These are phyloP conservation scores for Naganishia kalamii DNA, from an alignment of 768 basidiomycete genomes.

Conservation along the genomic window DNA sequence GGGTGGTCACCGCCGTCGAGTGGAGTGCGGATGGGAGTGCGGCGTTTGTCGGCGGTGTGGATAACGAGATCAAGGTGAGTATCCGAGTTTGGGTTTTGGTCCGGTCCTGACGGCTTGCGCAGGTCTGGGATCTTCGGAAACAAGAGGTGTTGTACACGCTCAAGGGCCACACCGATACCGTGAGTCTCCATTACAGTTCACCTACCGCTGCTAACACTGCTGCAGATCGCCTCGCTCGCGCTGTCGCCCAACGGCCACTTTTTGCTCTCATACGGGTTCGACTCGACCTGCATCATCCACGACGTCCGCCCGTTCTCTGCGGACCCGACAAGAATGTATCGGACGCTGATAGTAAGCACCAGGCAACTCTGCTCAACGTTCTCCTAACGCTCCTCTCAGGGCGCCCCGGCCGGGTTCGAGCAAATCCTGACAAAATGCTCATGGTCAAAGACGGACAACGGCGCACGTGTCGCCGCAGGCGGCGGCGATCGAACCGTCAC, in stretches of 20 bases:
- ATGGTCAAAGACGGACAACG: slow-evolving; percentile 62
- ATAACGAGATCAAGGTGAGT: slow-evolving; percentile 92
- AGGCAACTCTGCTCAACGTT: background rate
- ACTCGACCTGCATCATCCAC: slow-evolving; percentile 80
- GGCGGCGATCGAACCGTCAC: slow-evolving; percentile 50
- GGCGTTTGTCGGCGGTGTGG: slow-evolving; percentile 83
- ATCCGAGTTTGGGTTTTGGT: background rate
- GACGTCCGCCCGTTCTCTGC: slow-evolving; percentile 92
- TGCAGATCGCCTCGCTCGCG: slow-evolving; percentile 70
- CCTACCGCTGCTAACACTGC: background rate
- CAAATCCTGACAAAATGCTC: slow-evolving; percentile 71
- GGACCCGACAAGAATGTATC: slow-evolving; percentile 70
- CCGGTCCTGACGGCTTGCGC: slow-evolving; percentile 17
- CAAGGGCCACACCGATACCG: slow-evolving; percentile 77
- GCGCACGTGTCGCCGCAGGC: slow-evolving; percentile 47
- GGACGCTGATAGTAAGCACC: slow-evolving; percentile 50
- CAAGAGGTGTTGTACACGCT: slow-evolving; percentile 71
- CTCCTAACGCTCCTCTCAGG: slow-evolving; percentile 42
- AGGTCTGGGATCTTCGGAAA: slow-evolving; percentile 89
- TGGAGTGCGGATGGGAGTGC: slow-evolving; percentile 88
- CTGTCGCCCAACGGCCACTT: slow-evolving; percentile 82
- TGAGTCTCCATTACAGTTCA: slow-evolving; percentile 20
- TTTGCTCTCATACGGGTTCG: slow-evolving; percentile 83
- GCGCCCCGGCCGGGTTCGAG: slow-evolving; percentile 92
- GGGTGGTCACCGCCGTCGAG: slow-evolving; percentile 83